phyloP scores from a whole-genome alignment of 179 eudicot genomes.

The Silene noctiflora region DNA sequence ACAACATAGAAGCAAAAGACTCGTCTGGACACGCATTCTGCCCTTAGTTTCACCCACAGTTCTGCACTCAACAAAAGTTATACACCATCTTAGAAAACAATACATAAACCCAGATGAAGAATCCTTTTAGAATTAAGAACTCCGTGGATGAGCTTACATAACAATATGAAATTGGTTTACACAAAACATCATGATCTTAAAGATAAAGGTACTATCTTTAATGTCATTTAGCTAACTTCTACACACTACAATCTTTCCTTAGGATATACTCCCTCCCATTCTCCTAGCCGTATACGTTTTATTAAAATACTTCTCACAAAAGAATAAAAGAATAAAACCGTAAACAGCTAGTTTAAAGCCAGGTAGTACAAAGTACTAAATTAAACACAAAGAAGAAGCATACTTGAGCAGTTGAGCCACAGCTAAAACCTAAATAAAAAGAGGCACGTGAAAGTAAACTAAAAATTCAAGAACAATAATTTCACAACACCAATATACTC shows the following conservation, averaged over 20 bases:
- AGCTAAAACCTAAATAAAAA: too few species aligned
- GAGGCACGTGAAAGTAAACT: too few species aligned
- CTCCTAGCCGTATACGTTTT: too few species aligned
- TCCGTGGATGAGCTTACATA: not conserved
- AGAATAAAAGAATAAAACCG: too few species aligned
- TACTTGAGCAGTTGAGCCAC: too few species aligned
- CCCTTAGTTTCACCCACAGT: constrained; percentile 15
- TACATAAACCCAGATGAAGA: not conserved
- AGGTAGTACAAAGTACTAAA: too few species aligned
- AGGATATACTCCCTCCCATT: not conserved
- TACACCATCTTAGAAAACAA: not conserved
- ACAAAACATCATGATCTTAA: not conserved
- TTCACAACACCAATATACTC: not conserved
- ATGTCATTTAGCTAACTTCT: not conserved
- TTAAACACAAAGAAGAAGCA: too few species aligned
- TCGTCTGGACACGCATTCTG: constrained; percentile 34
- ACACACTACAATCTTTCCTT: not conserved
- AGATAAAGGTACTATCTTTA: not conserved
- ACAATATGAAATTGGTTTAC: not conserved
- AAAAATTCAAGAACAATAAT: not conserved
- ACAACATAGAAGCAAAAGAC: constrained; percentile 37
- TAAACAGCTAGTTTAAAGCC: too few species aligned
- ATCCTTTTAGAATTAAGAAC: not conserved
- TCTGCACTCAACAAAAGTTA: constrained; percentile 22
- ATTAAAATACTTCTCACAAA: too few species aligned